These are phyloP conservation scores for Psilocybe subaeruginosa DNA, from an alignment of 768 basidiomycete genomes.

Conservation along the genomic window DNA sequence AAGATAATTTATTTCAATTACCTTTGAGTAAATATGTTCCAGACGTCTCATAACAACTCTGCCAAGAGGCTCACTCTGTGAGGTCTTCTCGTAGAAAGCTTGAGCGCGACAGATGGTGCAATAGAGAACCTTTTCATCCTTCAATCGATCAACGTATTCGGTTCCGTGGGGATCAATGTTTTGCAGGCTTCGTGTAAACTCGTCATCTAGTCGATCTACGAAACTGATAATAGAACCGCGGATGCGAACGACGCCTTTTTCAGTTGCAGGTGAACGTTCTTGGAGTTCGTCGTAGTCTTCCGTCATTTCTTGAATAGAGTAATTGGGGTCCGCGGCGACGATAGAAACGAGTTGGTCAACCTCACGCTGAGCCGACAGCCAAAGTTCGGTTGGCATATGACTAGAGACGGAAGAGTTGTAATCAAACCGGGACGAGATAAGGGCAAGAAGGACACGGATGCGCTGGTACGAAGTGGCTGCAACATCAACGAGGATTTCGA, in stretches of 20 bases:
- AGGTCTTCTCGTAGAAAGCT: conserved; percentile 84
- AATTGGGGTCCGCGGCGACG: conserved; percentile 69
- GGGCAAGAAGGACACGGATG: conserved; percentile 91
- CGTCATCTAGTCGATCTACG: conserved; percentile 95
- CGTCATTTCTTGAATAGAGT: conserved; percentile 84
- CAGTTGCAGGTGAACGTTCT: conserved; percentile 78
- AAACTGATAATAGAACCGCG: conserved; percentile 97
- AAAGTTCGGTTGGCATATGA: conserved; percentile 92
- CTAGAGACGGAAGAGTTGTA: conserved; percentile 87
- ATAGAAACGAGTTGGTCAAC: conserved; percentile 87
- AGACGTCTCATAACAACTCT: conserved; percentile 93
- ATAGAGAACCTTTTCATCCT: conserved; percentile 95
- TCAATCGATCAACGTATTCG: conserved; percentile 97
- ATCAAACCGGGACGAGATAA: conserved; percentile 95
- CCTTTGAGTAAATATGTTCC: conserved; percentile 99
- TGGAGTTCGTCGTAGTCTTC: conserved; percentile 91
- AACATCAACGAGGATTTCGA: conserved; percentile 85
- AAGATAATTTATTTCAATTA: conserved; percentile 30
- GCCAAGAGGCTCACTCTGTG: conserved; percentile 76
- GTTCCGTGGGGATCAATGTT: conserved; percentile 98
- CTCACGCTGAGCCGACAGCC: conserved; percentile 86
- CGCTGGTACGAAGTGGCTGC: conserved; percentile 89
- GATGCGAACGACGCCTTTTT: conserved; percentile 79
- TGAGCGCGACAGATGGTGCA: conserved; percentile 92
- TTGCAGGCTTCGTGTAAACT: conserved; percentile 96